Evolutionary conservation across 768 basidiomycete species (phyloP), one percentile per base, ranked within the genome.

Genomic region (Exsudoporus frostii): DNA sequence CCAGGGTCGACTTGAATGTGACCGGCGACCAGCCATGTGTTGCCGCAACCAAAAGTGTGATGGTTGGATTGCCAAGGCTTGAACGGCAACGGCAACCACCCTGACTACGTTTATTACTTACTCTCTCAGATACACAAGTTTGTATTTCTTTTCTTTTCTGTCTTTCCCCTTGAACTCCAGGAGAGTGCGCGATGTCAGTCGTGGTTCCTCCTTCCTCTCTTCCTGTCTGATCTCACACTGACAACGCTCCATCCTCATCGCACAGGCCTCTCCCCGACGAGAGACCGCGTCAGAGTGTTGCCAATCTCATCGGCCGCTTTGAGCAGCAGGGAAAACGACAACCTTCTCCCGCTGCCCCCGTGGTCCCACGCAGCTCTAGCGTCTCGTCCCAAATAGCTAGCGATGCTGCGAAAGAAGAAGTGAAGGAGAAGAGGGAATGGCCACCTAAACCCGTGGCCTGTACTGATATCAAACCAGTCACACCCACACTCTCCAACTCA

Each of bases 261-360:
- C 60, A 57, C 65, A 92, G 90, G 90, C 86, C 88, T 50, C 73
- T 91, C 57, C 90, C 91, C 71, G 90, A 92, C 77, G 91, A 93
- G 74, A 82, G 87, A 65, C 90, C 90, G 45, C 86, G 91, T 54
- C 82, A 82, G 67, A 90, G 86, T 63, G 91, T 93, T 44, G 91
- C 91, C 58, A 93, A 92, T 67, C 85, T 93, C 73, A 93, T 93
- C 64, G 91, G 91, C 47, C 81, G 87, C 53, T 93, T 93, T 60
- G 91, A 93, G 70, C 88, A 82, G 61, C 85, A 89, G 72, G 84
- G 78, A 51, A 92, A 89, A 67, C 81, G 83, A 45, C 79, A 81
- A 60, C 71, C 82, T 5, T 60, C 73, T 10, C 65, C 77, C 27
- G 62, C 62, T 27, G 47, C 59, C 17, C 65, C 78, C 25, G 45